These are phyloP conservation scores for Graphilbum fragrans DNA, from an alignment of 2,329 filamentous ascomycete genomes.

Conservation along the genomic window DNA sequence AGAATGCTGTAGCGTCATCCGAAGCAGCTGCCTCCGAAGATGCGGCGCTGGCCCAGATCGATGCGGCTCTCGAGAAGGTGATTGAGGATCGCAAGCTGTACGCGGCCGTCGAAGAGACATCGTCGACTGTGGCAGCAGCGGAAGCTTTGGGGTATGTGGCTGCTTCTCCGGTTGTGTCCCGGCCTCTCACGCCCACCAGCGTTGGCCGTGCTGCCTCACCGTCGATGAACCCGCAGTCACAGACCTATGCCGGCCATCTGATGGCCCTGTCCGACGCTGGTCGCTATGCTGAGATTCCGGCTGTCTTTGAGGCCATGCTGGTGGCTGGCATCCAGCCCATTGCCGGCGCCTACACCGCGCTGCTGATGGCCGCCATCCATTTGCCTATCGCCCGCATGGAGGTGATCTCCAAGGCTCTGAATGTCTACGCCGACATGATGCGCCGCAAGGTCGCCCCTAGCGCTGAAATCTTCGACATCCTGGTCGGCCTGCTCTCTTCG, in stretches of 20 bases:
- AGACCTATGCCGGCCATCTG: constrained; percentile 67
- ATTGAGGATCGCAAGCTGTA: constrained; percentile 43
- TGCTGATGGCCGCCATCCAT: constrained; percentile 74
- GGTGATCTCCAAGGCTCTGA: constrained; percentile 79
- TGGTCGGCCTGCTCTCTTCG: constrained; percentile 71
- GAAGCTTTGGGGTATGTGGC: constrained; percentile 25
- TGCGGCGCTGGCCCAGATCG: constrained; percentile 64
- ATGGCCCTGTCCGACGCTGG: constrained; percentile 57
- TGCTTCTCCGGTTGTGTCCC: constrained; percentile 27
- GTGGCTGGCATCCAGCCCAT: constrained; percentile 70
- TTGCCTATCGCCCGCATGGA: constrained; percentile 69
- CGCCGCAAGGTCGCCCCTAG: constrained; percentile 72
- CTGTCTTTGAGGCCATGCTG: constrained; percentile 83
- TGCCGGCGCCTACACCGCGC: constrained; percentile 79
- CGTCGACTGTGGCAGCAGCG: constrained; percentile 22
- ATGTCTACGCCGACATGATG: constrained; percentile 96
- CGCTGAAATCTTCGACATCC: constrained; percentile 73
- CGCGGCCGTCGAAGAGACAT: constrained; percentile 29
- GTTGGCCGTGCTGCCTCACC: constrained; percentile 47
- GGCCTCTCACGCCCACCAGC: constrained; percentile 30
- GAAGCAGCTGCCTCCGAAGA: constrained; percentile 20
- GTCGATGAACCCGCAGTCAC: constrained; percentile 49
- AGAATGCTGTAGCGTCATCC: background rate
- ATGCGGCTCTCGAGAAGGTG: constrained; percentile 73
- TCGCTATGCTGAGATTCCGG: constrained; percentile 78